Percentiles rank a stretch among this genome's conserved stretches.
Evolutionary conservation across 2,329 filamentous ascomycete genomes (phyloP).

Genomic region (Colletotrichum sp.): DNA sequence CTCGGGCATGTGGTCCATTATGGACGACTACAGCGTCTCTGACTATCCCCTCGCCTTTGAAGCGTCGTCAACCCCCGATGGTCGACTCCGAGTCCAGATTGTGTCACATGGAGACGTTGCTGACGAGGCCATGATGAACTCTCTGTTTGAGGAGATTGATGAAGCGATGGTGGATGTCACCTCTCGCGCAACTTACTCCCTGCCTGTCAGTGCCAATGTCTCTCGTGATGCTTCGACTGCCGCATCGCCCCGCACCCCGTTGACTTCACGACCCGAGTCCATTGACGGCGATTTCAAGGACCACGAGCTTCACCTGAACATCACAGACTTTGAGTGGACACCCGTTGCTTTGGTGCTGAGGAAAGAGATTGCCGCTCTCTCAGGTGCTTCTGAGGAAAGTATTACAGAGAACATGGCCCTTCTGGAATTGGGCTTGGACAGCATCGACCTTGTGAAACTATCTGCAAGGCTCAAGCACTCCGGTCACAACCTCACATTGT

Average conservation of each 20-base stretch:
- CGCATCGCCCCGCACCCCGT: slow-evolving; percentile 4
- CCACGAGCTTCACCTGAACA: background rate
- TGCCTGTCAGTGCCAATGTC: slow-evolving; percentile 7
- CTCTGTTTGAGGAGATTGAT: slow-evolving; percentile 46
- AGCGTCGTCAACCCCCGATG: slow-evolving; percentile 57
- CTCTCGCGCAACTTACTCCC: background rate
- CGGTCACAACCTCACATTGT: slow-evolving; percentile 69
- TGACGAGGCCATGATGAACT: slow-evolving; percentile 30
- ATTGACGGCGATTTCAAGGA: background rate
- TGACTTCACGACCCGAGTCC: slow-evolving; percentile 10
- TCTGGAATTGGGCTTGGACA: slow-evolving; percentile 86
- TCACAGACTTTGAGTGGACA: slow-evolving; percentile 61
- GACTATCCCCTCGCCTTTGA: slow-evolving; percentile 85
- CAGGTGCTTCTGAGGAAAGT: slow-evolving; percentile 52
- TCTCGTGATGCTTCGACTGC: slow-evolving; percentile 14
- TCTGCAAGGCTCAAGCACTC: slow-evolving; percentile 71
- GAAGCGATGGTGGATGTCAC: slow-evolving; percentile 18
- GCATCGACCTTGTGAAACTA: slow-evolving; percentile 88
- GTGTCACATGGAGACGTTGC: slow-evolving; percentile 57
- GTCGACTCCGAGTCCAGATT: slow-evolving; percentile 60
- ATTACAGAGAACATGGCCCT: slow-evolving; percentile 69
- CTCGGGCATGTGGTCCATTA: slow-evolving; percentile 57
- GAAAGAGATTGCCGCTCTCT: slow-evolving; percentile 67
- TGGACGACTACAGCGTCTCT: slow-evolving; percentile 52
- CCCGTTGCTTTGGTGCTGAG: slow-evolving; percentile 57